phyloP scores from a whole-genome alignment of 2,329 filamentous ascomycete species.

The Coniochaeta prunicola region DNA sequence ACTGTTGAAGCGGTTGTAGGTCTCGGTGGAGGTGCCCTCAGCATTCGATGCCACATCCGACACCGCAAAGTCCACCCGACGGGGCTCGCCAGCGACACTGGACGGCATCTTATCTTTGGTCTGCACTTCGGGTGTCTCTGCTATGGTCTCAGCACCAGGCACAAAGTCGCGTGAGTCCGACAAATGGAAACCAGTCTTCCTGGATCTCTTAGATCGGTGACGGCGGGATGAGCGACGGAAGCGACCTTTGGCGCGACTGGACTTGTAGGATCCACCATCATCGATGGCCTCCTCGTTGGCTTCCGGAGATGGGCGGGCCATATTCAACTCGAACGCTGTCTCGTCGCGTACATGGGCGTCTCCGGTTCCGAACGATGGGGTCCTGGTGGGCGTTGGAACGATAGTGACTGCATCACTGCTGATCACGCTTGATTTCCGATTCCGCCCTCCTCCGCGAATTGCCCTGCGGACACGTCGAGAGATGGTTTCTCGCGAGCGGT shows the following conservation, averaged over 20 bases:
- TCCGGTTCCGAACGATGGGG: conserved; percentile 33
- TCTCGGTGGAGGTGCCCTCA: conserved; percentile 19
- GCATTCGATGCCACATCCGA: conserved; percentile 3
- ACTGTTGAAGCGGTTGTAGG: conserved; percentile 37
- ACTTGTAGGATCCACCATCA: conserved; percentile 34
- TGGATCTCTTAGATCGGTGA: conserved; percentile 31
- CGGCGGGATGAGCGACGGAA: conserved; percentile 30
- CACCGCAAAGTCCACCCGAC: conserved; percentile 53
- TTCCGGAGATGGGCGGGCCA: conserved; percentile 25
- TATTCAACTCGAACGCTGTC: conserved; percentile 27
- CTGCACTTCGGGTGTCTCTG: conserved; percentile 16
- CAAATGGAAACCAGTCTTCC: conserved; percentile 24
- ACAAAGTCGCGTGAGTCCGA: conserved; percentile 17
- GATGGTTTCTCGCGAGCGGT: conserved; percentile 53
- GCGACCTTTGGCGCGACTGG: conserved; percentile 22
- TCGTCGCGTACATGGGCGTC: conserved; percentile 28
- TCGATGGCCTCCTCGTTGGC: conserved; percentile 36
- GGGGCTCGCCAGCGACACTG: conserved; percentile 32
- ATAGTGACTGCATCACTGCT: conserved; percentile 41
- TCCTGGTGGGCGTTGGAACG: conserved; percentile 20
- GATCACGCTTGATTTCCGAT: conserved; percentile 71
- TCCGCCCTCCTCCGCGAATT: conserved; percentile 56
- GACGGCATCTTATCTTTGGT: conserved; percentile 9
- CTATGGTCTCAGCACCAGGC: conserved; percentile 23
- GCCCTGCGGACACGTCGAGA: conserved; percentile 70